Percentiles rank a stretch among this genome's conserved stretches.
These are phyloP conservation scores for Polygonum aviculare DNA, from an alignment of 148 eudicot genomes.

Conservation along the genomic window DNA sequence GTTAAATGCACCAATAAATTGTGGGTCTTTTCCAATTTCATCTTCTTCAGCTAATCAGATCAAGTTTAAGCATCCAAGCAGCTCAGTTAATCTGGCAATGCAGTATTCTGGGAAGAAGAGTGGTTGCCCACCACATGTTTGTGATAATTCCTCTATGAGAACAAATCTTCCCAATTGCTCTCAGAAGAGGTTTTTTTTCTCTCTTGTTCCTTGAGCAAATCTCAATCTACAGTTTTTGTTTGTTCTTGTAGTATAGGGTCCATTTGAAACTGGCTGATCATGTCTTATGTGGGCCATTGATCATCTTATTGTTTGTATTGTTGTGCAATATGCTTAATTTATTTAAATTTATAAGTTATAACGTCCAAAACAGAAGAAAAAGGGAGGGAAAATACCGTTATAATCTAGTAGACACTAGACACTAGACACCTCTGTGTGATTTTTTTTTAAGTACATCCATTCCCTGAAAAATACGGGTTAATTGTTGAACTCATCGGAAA, in stretches of 20 bases:
- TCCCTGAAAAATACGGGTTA: no score
- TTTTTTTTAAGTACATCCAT: no score
- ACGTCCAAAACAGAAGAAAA: background rate
- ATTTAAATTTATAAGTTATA: background rate
- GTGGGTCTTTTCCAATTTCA: background rate
- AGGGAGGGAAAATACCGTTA: background rate
- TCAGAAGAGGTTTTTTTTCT: slow-evolving; percentile 40
- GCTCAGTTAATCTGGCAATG: slow-evolving; percentile 1
- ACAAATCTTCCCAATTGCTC: slow-evolving; percentile 32
- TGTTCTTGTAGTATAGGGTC: background rate
- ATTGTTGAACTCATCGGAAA: background rate
- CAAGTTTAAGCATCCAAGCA: background rate
- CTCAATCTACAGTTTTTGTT: background rate
- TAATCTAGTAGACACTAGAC: background rate
- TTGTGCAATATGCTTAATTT: background rate
- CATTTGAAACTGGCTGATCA: background rate
- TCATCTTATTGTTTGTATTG: background rate
- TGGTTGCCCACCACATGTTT: slow-evolving; percentile 17
- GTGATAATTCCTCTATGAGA: slow-evolving; percentile 21
- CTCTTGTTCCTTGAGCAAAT: slow-evolving; percentile 9
- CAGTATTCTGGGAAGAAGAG: slow-evolving; percentile 23
- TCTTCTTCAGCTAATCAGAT: background rate
- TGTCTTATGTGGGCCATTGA: background rate
- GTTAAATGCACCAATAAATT: background rate
- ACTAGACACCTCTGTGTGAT: background rate